Evolutionary conservation across 768 basidiomycete genomes (phyloP).

Genomic region (Hirschioporus abietinus): DNA sequence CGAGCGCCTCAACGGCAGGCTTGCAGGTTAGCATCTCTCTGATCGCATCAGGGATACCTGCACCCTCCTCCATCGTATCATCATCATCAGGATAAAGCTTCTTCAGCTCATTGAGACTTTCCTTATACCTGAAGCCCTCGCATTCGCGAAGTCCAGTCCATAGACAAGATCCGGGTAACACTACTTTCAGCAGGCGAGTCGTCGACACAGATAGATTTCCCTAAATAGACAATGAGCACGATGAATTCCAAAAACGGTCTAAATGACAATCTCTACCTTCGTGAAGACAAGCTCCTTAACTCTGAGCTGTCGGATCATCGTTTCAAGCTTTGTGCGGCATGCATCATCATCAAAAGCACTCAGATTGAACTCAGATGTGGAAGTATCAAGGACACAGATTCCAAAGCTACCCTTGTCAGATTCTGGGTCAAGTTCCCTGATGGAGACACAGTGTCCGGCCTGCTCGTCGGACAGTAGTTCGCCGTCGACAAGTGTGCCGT

Average conservation of each 20-base stretch:
- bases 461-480: constrained; percentile 88
- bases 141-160: constrained; percentile 83
- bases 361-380: constrained; percentile 93
- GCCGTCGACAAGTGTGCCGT: constrained; percentile 91
- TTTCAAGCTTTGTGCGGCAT: constrained; percentile 89
- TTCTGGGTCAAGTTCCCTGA: constrained; percentile 51
- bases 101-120: constrained; percentile 64
- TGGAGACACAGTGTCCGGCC: constrained; percentile 89
- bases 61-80: constrained; percentile 43
- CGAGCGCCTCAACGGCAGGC: constrained; percentile 77
- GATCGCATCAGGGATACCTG: constrained; percentile 64
- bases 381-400: constrained; percentile 86
- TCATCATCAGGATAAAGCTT: constrained; percentile 53
- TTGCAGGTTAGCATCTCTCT: constrained; percentile 60
- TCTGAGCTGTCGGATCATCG: constrained; percentile 83
- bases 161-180: constrained; percentile 74
- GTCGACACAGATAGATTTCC: constrained; percentile 84
- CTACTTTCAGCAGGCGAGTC: constrained; percentile 71
- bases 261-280: constrained; percentile 48
- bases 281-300: constrained; percentile 89
- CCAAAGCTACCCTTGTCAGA: constrained; percentile 61
- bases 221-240: constrained; percentile 32
- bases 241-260: background rate
- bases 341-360: constrained; percentile 89
- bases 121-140: constrained; percentile 77